Evolutionary conservation across 1,284 basidiomycete species (phyloP), one percentile per base, ranked within the genome.

Genomic region (Rugosomyces carneus): DNA sequence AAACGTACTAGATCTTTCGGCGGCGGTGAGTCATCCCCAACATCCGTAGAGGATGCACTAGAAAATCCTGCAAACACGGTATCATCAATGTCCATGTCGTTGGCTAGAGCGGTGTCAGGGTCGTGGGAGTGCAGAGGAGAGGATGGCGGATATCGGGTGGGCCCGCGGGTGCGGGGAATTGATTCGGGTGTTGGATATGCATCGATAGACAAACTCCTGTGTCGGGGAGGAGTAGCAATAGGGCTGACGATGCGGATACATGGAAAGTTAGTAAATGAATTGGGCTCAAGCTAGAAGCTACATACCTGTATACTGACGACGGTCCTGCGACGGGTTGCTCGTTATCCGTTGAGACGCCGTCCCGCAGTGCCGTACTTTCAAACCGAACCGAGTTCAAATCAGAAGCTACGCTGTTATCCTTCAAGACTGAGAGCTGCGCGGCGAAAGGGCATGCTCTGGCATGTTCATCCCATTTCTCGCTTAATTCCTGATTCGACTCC

Each of bases 141-240:
- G 2, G 49, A 35, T 5, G 37, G 37, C 34, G 29, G 34, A 8
- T 26, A 18, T 21, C n/a, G 5, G 34, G 36, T n/a, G 16, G 27
- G 3, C 9, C 32, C 38, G 10, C 41, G 40, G 31, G 42, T 24
- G 16, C 46, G 50, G 3, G 44, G 37, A 21, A 42, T 40, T 3
- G 48, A 46, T 9, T 32, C 40, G 24, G 48, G 48, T 18, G 48
- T 50, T 34, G 20, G 35, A 34, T 46, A 50, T 15, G 48, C 44
- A 40, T 36, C 37, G 29, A 20, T 39, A 23, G 35, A 1, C 21
- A 24, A 11, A 29, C 36, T 31, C 19, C 19, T 13, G 13, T 35
- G 13, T n/a, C 48, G 40, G n/a, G 37, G 24, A 1, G 44, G 48
- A 7, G 48, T 44, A n/a, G 42, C n/a, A n/a, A n/a, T 29, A 40